Percentiles rank a stretch among this genome's conserved stretches.
Conservation (phyloP, 2,329 filamentous ascomycete genomes). For the Blastomyces emzantsi region DNA sequence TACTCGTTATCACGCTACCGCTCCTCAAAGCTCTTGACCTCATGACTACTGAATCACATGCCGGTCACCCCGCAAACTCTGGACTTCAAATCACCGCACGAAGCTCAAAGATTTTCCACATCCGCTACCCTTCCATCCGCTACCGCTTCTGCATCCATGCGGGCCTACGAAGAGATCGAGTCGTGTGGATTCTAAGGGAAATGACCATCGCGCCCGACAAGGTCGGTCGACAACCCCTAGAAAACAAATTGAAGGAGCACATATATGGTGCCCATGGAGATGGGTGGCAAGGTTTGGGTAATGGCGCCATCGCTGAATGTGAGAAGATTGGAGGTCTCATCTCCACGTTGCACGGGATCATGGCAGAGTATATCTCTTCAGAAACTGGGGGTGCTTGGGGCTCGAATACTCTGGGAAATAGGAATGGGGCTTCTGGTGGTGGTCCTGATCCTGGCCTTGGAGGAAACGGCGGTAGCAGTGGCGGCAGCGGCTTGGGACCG, state of each 20-base stretch:
- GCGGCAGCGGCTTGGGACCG: not conserved
- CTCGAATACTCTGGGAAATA: not conserved
- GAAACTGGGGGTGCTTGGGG: not conserved
- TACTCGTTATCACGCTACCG: constrained; percentile 31
- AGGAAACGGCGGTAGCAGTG: not conserved
- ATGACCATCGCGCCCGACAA: constrained; percentile 16
- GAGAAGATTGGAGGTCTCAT: constrained; percentile 29
- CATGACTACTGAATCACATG: constrained; percentile 23
- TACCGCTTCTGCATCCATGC: constrained; percentile 27
- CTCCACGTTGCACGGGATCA: constrained; percentile 13
- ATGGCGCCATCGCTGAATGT: constrained; percentile 29
- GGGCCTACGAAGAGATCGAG: constrained; percentile 21
- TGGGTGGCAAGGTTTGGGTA: constrained; percentile 34
- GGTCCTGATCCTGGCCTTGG: not conserved
- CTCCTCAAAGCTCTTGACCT: constrained; percentile 31
- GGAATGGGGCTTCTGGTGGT: not conserved
- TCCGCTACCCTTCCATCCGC: constrained; percentile 29
- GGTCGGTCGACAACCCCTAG: constrained; percentile 16
- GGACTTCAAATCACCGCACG: constrained; percentile 29
- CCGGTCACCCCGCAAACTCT: constrained; percentile 17
- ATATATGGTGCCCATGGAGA: constrained; percentile 31
- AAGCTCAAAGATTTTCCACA: constrained; percentile 28
- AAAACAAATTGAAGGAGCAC: constrained; percentile 23
- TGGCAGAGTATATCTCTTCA: constrained; percentile 12
- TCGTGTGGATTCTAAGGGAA: constrained; percentile 32